Conservation (phyloP, 2,329 filamentous ascomycete genomes). For the Diaporthe longicolla region DNA sequence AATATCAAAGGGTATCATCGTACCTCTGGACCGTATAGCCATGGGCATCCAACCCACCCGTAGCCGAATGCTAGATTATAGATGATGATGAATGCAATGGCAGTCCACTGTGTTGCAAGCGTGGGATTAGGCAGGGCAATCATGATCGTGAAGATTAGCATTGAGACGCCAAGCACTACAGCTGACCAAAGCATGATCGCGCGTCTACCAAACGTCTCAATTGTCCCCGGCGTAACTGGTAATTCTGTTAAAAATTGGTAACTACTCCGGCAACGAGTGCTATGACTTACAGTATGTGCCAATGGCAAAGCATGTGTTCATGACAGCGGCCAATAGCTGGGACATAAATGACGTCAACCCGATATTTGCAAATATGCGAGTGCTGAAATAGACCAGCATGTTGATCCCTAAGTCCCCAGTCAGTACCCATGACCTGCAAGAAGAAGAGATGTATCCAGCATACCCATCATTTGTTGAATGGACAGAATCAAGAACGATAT, state of each 20-base stretch:
- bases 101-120: slow-evolving; percentile 7
- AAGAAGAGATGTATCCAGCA: background rate
- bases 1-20: rapidly evolving
- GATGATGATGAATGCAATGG: slow-evolving; percentile 8
- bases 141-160: slow-evolving; percentile 12
- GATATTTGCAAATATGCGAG: slow-evolving; percentile 20
- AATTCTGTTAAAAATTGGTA: rapidly evolving
- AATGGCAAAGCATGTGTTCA: slow-evolving; percentile 2
- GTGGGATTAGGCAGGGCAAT: slow-evolving; percentile 19
- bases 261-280: rapidly evolving
- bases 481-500: slow-evolving; percentile 12
- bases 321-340: slow-evolving; percentile 1
- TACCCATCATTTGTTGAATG: slow-evolving; percentile 23
- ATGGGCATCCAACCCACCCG: slow-evolving; percentile 8
- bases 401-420: background rate
- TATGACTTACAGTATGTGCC: background rate
- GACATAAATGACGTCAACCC: slow-evolving; percentile 4
- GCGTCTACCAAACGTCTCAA: slow-evolving; percentile 8
- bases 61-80: slow-evolving; percentile 2
- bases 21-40: slow-evolving; percentile 13
- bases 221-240: background rate
- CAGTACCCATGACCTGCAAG: background rate
- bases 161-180: background rate
- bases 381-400: slow-evolving; percentile 15
- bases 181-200: slow-evolving; percentile 26